Conservation (phyloP, 805 yeast species). For the Starmerella sirachaensis region DNA sequence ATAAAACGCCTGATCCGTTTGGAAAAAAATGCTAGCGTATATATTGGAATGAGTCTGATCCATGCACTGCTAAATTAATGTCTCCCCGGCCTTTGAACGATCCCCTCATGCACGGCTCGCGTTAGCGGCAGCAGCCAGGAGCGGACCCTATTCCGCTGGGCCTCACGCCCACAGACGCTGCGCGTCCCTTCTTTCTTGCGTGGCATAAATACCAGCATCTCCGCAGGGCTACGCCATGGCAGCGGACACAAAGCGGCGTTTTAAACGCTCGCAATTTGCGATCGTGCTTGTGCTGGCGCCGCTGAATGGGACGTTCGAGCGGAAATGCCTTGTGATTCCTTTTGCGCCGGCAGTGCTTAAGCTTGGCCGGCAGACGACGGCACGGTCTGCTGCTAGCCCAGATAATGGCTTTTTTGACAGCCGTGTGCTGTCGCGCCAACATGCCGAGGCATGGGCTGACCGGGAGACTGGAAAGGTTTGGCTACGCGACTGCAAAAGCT, state of each 20-base stretch:
- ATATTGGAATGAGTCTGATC: too few species aligned
- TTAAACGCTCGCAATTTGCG: slow-evolving; percentile 28
- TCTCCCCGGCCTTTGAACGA: too few species aligned
- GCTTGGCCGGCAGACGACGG: slow-evolving; percentile 70
- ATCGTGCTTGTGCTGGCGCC: slow-evolving; percentile 57
- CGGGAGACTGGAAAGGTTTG: slow-evolving; percentile 49
- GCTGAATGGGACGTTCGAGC: slow-evolving; percentile 68
- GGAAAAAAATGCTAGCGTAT: too few species aligned
- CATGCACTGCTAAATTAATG: too few species aligned
- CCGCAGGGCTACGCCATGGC: too few species aligned
- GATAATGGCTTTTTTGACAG: slow-evolving; percentile 92
- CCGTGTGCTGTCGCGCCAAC: slow-evolving; percentile 81
- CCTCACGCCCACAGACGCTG: too few species aligned
- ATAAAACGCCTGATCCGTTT: too few species aligned
- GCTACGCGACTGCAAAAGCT: slow-evolving; percentile 75
- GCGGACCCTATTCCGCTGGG: too few species aligned
- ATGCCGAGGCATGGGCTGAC: slow-evolving; percentile 80
- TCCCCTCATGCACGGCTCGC: too few species aligned
- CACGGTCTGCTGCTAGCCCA: slow-evolving; percentile 42
- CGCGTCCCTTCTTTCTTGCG: too few species aligned
- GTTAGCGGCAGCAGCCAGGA: too few species aligned
- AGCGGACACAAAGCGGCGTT: slow-evolving; percentile 10
- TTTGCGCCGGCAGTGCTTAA: slow-evolving; percentile 69
- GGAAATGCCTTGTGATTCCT: slow-evolving; percentile 71
- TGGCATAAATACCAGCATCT: too few species aligned